These are phyloP conservation scores for Alternaria arbusti DNA, from an alignment of 2,329 filamentous ascomycete genomes.

Conservation along the genomic window DNA sequence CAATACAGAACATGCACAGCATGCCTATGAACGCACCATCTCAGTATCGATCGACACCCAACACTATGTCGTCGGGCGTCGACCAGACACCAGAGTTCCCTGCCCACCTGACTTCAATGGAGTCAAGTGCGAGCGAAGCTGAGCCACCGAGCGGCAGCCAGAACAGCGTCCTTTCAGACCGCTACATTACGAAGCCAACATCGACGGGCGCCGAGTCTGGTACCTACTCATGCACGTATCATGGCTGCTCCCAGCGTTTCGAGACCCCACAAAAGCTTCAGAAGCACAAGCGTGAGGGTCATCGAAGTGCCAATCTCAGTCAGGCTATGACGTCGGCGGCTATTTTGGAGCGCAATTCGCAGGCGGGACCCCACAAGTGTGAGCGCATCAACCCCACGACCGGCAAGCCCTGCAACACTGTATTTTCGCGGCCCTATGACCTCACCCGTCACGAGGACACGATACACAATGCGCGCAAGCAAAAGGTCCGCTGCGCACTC, in stretches of 20 bases:
- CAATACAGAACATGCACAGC: conserved; percentile 43
- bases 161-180: conserved; percentile 41
- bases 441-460: conserved; percentile 96
- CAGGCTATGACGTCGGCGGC: conserved; percentile 60
- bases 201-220: conserved; percentile 77
- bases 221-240: conserved; percentile 96
- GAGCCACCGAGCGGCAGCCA: conserved; percentile 52
- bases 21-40: conserved; percentile 42
- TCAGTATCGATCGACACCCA: conserved; percentile 43
- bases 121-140: conserved; percentile 65
- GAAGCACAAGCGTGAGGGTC: conserved; percentile 93
- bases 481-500: conserved; percentile 90
- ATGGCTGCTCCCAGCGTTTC: conserved; percentile 87
- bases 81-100: conserved; percentile 64
- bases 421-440: conserved; percentile 96
- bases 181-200: conserved; percentile 60
- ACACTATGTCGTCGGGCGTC: conserved; percentile 37
- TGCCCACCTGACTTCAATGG: conserved; percentile 65
- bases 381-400: conserved; percentile 93
- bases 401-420: conserved; percentile 89
- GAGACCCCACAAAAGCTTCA: conserved; percentile 86
- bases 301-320: conserved; percentile 62
- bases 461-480: conserved; percentile 92
- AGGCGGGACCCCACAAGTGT: conserved; percentile 92
- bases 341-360: conserved; percentile 73